Evolutionary conservation across 2,329 filamentous ascomycete species (phyloP).

Genomic region (Venturia oleaginea): DNA sequence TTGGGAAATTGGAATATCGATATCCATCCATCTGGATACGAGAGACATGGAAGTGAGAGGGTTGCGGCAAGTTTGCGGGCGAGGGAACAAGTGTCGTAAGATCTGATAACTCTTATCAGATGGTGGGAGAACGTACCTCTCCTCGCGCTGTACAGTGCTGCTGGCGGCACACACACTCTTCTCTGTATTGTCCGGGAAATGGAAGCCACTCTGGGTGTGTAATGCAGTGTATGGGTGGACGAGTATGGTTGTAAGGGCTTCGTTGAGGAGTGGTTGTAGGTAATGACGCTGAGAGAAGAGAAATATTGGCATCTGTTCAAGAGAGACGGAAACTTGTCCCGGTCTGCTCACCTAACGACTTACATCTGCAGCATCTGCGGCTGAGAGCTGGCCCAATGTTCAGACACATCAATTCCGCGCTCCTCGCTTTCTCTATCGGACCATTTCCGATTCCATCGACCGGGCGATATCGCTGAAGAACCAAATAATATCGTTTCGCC

Average conservation of each 20-base stretch:
- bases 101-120: slow-evolving; percentile 7
- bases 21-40: not conserved
- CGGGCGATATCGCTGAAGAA: not conserved
- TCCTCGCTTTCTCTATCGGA: not conserved
- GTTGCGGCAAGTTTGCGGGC: not conserved
- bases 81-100: not conserved
- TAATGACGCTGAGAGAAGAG: not conserved
- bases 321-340: not conserved
- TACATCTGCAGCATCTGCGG: not conserved
- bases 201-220: not conserved
- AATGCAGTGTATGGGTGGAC: not conserved
- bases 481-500: not conserved
- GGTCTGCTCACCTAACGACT: not conserved
- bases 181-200: not conserved
- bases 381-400: not conserved
- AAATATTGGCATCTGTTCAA: not conserved
- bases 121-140: not conserved
- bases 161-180: not conserved
- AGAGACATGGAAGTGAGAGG: not conserved
- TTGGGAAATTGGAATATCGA: not conserved
- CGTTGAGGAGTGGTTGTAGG: not conserved
- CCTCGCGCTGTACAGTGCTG: not conserved
- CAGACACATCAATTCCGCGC: not conserved
- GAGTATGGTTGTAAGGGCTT: not conserved
- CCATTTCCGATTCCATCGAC: not conserved